Base-by-base conservation (phyloP, 257 asterid species). In the Oldenlandia corymbosa region DNA sequence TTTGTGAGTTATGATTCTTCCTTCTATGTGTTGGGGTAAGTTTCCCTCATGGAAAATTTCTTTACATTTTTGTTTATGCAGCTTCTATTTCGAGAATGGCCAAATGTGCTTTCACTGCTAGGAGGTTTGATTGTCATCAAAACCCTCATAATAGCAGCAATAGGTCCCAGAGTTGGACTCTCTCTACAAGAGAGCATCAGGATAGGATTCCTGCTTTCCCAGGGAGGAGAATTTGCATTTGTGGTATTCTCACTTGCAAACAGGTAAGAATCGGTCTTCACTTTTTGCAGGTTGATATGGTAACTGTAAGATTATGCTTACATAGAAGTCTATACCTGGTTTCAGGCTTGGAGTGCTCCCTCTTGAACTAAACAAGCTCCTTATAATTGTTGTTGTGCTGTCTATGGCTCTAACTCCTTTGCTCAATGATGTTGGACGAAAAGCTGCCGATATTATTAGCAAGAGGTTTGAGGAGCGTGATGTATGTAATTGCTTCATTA, bases 81-180 rank as follows among this genome's bases (percentile, higher is more conserved):
- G 99, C 78, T 93, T 75, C 97, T 93, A 75, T 74, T 90, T 82
- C 85, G 96, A 66, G 99, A 93, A 75, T 93, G 99, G 99, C 99
- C 99, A 63, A 93, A 93, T 78, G 90, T 93, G 59, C 80, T 93
- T 71, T 68, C 99, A 31, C 95, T 93, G 69, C 79, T 93, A 89
- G 97, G 83, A 52, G 99, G 99, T 69, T 73, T 93, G 85, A 87
- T 93, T 69, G 88, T 71, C 55, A 85, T 93, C 72, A 93, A 93
- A 88, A 90, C 99, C 58, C 47, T 80, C 68, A 93, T 93, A 71
- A 89, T 93, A 78, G 73, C 99, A 47, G 97, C 96, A 71, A 68
- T 92, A 75, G 99, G 95, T 54, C 99, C 99, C 34, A 93, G 94
- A 46, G 93, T 93, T 47, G 99, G 97, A 64, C 80, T 93, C 46